Conservation (phyloP, 768 basidiomycete species). For the Tylopilus cervinicoccineus region DNA sequence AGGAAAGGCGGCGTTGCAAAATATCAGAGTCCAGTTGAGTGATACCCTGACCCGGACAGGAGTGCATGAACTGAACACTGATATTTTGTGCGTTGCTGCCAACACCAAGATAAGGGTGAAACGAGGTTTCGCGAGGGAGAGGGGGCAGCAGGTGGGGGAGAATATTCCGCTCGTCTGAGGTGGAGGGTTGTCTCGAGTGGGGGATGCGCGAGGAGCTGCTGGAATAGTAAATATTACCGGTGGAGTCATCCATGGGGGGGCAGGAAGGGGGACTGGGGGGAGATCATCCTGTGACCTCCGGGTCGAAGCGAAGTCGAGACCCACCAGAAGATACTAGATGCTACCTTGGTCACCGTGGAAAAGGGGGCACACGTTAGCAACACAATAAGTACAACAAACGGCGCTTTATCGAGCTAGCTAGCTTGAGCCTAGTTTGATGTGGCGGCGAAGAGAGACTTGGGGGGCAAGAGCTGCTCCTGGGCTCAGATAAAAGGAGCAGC, state of each 20-base stretch:
- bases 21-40: slow-evolving; percentile 27
- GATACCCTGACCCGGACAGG: slow-evolving; percentile 19
- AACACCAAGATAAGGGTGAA: slow-evolving; percentile 13
- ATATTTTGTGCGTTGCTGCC: slow-evolving; percentile 22
- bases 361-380: slow-evolving; percentile 17
- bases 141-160: slow-evolving; percentile 17
- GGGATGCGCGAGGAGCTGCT: slow-evolving; percentile 9
- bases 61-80: slow-evolving; percentile 30
- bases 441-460: slow-evolving; percentile 7
- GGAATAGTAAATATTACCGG: slow-evolving; percentile 14
- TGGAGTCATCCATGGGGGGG: slow-evolving; percentile 20
- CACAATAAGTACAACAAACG: slow-evolving; percentile 11
- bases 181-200: slow-evolving; percentile 12
- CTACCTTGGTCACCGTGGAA: slow-evolving; percentile 28
- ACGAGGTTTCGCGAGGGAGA: slow-evolving; percentile 11
- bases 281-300: slow-evolving; percentile 22
- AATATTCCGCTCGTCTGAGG: slow-evolving; percentile 12
- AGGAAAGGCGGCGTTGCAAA: slow-evolving; percentile 14
- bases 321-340: slow-evolving; percentile 16
- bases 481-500: slow-evolving; percentile 28
- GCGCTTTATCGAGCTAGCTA: not conserved
- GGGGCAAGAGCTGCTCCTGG: slow-evolving; percentile 3
- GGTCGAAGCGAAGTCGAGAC: slow-evolving; percentile 11
- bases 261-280: slow-evolving; percentile 6
- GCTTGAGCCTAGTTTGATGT: slow-evolving; percentile 1